These are phyloP conservation scores for Boletus reticulatus DNA, from an alignment of 768 basidiomycete species.

Conservation along the genomic window DNA sequence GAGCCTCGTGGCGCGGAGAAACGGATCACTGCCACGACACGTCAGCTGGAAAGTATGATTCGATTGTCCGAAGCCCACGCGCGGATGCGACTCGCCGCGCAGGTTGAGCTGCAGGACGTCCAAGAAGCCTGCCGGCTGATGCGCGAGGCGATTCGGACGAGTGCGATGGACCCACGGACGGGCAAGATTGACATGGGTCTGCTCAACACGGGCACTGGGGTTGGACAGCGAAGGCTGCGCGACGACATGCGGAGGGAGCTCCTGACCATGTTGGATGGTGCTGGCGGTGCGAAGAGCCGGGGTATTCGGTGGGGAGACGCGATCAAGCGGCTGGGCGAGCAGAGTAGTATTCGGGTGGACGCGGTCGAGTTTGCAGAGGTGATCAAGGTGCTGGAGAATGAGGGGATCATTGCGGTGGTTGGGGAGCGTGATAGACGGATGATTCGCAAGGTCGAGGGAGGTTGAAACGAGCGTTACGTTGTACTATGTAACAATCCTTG, in stretches of 20 bases:
- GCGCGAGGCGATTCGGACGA: constrained; percentile 92
- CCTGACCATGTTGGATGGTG: constrained; percentile 55
- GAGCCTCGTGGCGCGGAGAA: constrained; percentile 88
- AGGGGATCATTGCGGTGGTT: constrained; percentile 81
- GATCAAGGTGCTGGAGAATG: constrained; percentile 73
- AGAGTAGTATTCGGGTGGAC: constrained; percentile 83
- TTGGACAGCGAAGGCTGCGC: constrained; percentile 78
- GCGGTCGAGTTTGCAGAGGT: constrained; percentile 79
- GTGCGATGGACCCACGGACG: constrained; percentile 93
- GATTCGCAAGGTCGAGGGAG: constrained; percentile 66
- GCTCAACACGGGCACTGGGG: constrained; percentile 89
- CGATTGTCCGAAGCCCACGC: constrained; percentile 96
- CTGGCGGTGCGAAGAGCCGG: constrained; percentile 45
- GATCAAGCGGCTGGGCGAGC: constrained; percentile 73
- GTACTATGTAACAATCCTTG: neutral
- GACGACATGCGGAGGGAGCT: constrained; percentile 91
- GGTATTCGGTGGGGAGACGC: constrained; percentile 83
- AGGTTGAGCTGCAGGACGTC: constrained; percentile 85
- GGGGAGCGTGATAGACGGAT: constrained; percentile 85
- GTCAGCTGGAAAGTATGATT: constrained; percentile 97
- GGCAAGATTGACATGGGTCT: constrained; percentile 98
- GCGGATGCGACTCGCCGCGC: constrained; percentile 88
- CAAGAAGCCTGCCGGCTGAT: constrained; percentile 92
- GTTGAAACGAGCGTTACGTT: constrained; percentile 11
- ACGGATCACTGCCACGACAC: constrained; percentile 96